Percentiles rank a stretch among this genome's conserved stretches.
Conservation (phyloP, 352 stramenopile species). For the Pythium chondricola region DNA sequence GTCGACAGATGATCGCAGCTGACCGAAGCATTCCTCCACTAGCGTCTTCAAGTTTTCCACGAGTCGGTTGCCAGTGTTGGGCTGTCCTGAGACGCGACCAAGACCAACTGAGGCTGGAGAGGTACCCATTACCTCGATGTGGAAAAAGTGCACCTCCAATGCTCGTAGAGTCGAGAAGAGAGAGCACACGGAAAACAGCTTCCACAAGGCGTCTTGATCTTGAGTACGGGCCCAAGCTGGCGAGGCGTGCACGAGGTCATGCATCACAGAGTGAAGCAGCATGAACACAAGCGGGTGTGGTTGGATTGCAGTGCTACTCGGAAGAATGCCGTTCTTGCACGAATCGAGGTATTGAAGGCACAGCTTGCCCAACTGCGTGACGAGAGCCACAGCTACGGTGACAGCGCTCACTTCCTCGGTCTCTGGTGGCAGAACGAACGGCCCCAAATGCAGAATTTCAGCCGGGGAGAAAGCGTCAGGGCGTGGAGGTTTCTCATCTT, state of each 20-base stretch:
- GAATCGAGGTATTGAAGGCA: conserved; percentile 74
- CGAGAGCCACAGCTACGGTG: conserved; percentile 43
- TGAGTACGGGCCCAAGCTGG: conserved; percentile 17
- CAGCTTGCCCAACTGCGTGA: conserved; percentile 57
- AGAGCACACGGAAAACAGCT: conserved; percentile 53
- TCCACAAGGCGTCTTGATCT: conserved; percentile 24
- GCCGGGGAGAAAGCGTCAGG: conserved; percentile 57
- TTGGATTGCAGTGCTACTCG: conserved; percentile 56
- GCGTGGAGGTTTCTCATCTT: conserved; percentile 18
- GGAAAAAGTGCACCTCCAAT: conserved; percentile 80
- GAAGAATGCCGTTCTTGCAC: conserved; percentile 56
- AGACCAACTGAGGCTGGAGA: conserved; percentile 78
- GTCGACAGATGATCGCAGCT: not conserved
- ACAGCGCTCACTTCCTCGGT: conserved; percentile 37
- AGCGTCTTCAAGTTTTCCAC: conserved; percentile 66
- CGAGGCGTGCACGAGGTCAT: conserved; percentile 29
- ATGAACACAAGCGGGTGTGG: conserved; percentile 85
- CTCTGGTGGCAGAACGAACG: conserved; percentile 49
- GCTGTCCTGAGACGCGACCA: conserved; percentile 44
- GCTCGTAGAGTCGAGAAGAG: conserved; percentile 60
- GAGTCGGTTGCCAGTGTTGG: conserved; percentile 42
- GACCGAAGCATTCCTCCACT: conserved; percentile 47
- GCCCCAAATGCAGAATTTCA: conserved; percentile 59
- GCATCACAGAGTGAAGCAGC: conserved; percentile 78
- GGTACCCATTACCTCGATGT: conserved; percentile 74